Base-by-base conservation (phyloP, 345 rosid species). In the Boechera stricta region DNA sequence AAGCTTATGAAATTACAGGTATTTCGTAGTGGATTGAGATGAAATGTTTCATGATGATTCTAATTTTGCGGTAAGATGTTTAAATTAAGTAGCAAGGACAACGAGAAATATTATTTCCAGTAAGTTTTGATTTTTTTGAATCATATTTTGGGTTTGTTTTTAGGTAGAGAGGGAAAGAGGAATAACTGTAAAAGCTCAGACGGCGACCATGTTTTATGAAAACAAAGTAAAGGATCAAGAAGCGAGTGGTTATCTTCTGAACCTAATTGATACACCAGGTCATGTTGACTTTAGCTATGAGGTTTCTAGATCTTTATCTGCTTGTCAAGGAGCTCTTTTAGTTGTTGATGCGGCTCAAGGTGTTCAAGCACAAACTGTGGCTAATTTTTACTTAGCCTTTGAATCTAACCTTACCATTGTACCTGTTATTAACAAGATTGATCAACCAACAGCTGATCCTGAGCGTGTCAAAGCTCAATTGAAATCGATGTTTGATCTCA, bases 101-200 rank as follows among this genome's bases (percentile, higher is more conserved):
- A 59, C 8, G 13, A 32, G 29, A 36, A 21, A 15, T 44, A 57
- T 57, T 44, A n/a, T 41, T 6, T 12, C 6, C 3, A 29, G 41
- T 44, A 70, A 55, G 53, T 35, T 68, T 36, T 7, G 7, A 53
- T 21, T 29, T 59, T 16, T 59, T 51, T 51, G 55, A 56, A 24
- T 47, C 12, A 29, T 13, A 1, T 12, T 18, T 41, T 61, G 31
- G 72, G 60, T 38, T 59, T 58, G 45, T 26, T 6, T 36, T 59
- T 85, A 94, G 98, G 98, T 94, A 60, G 99, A 94, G 87, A 94
- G 98, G 74, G 98, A 94, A 83, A 89, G 98, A 78, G 99, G 99
- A 78, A 92, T 92, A 41, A 95, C 98, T 7, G 99, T 95, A 18
- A 95, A 95, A 85, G 98, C 99, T 77, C 98, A 92, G 64, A 95